A percentile compares a stretch with the other conserved stretches of the same genome.
phyloP scores from a whole-genome alignment of 495 filamentous ascomycete genomes.

The Tuber magnatum region DNA sequence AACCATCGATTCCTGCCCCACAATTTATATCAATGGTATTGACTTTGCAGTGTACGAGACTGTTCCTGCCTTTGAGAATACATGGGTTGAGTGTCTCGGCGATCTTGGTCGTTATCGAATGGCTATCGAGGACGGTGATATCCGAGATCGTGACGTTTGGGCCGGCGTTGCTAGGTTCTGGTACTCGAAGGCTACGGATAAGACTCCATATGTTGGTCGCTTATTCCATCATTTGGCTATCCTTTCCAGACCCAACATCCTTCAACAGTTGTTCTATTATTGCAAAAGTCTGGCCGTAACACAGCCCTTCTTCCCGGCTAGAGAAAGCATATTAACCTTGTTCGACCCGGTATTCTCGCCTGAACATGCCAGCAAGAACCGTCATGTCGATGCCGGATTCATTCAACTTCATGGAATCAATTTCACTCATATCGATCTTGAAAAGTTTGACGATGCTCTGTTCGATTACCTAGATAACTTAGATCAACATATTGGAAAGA shows the following conservation, averaged over 20 bases:
- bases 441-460: constrained; percentile 45
- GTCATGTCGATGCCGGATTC: constrained; percentile 43
- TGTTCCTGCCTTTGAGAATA: constrained; percentile 67
- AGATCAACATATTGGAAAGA: constrained; percentile 47
- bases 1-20: not conserved
- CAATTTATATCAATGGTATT: not conserved
- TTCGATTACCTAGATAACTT: constrained; percentile 46
- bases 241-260: constrained; percentile 62
- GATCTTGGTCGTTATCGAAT: constrained; percentile 68
- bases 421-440: constrained; percentile 47
- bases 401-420: constrained; percentile 55
- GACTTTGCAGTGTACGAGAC: constrained; percentile 55
- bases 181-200: constrained; percentile 73
- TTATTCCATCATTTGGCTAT: constrained; percentile 83
- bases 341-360: constrained; percentile 53
- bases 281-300: constrained; percentile 38
- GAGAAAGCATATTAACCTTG: constrained; percentile 56
- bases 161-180: constrained; percentile 66
- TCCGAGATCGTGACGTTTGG: constrained; percentile 70
- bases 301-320: constrained; percentile 50
- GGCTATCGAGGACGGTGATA: constrained; percentile 69
- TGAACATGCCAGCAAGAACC: constrained; percentile 25
- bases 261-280: constrained; percentile 74
- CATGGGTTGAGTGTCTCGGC: constrained; percentile 85
- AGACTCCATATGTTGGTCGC: constrained; percentile 60